A percentile compares a stretch with the other conserved stretches of the same genome.
phyloP scores from a whole-genome alignment of 2,329 filamentous ascomycete genomes.

The Fusarium fujikuroi region DNA sequence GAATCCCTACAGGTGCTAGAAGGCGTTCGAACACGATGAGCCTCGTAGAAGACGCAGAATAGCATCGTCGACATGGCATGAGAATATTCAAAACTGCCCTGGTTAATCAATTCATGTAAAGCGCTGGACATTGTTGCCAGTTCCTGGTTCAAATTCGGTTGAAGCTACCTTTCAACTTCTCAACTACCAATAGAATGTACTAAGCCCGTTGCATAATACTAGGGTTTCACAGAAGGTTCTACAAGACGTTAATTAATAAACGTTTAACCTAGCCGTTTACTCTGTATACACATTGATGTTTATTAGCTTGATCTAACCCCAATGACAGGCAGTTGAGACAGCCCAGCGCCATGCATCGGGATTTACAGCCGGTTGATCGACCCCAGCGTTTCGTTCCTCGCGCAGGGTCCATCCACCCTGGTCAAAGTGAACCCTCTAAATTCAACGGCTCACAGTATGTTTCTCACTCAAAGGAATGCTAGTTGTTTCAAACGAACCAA shows the following conservation, averaged over 20 bases:
- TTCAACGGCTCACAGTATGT: conserved; percentile 19
- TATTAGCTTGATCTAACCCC: background rate
- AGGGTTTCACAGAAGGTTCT: conserved; percentile 17
- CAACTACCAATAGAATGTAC: background rate
- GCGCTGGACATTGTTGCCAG: background rate
- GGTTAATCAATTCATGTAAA: background rate
- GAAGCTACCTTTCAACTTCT: background rate
- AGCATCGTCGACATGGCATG: background rate
- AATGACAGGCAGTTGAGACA: conserved; percentile 13
- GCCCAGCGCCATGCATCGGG: conserved; percentile 24
- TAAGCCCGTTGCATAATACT: conserved; percentile 7
- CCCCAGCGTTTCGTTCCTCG: conserved; percentile 13
- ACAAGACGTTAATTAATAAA: background rate
- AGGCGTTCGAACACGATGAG: background rate
- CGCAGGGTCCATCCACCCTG: conserved; percentile 33
- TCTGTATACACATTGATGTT: background rate
- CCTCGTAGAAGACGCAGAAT: background rate
- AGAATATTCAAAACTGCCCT: background rate
- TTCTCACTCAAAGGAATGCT: background rate
- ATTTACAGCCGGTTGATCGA: conserved; percentile 29
- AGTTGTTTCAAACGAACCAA: conserved; percentile 1
- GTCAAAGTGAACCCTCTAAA: conserved; percentile 9
- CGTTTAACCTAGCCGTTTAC: background rate
- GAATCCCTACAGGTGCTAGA: background rate
- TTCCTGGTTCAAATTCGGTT: background rate